Base-by-base conservation (phyloP, 805 yeast genomes). In the Candida arabinofermentans region DNA sequence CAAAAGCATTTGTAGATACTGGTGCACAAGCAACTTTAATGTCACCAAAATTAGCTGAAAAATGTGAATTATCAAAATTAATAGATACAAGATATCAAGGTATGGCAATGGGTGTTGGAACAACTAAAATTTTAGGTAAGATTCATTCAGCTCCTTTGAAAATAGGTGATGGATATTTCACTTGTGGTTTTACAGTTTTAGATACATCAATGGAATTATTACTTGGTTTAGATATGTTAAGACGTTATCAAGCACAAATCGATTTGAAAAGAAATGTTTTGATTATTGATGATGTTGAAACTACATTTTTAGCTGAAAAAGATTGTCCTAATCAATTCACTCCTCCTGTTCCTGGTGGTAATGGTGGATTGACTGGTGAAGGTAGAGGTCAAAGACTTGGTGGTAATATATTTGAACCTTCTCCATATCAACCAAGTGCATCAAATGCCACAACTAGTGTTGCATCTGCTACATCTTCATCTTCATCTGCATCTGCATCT, bases 1-100 rank as follows among this genome's bases (percentile, higher is more conserved):
- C 89, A 3, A 86, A 86, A 59, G 98, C 98, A 0, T 88, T 93
- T 67, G 95, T 93, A 5, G 99, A 93, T 60, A 80, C 97, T 0
- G 99, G 99, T 2, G 98, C 99, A 0, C 96, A 89, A 61, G 70
- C 79, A 23, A 89, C 99, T 0, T 82, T 93, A 31, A 78, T 93
- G 56, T 80, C 89, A 24, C 85, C 95, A 1, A 67, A 70, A 32
- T 69, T 90, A 48, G 96, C 96, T 0, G 85, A 83, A 47, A 66
- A 70, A 36, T 77, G 90, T 44, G 85, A 85, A 2, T 65, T 93
- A 21, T 65, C 79, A 21, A 78, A 83, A 49, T 66, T 89, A 42
- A 79, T 93, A 5, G 99, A 93, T 59, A 79, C 66, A 46, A 70
- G 96, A 46, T 88, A 81, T 59, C 70, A 70, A 34, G 96, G 96